Evolutionary conservation across 129 eudicot genomes (phyloP).

Genomic region (Chrysanthemum seticuspe): DNA sequence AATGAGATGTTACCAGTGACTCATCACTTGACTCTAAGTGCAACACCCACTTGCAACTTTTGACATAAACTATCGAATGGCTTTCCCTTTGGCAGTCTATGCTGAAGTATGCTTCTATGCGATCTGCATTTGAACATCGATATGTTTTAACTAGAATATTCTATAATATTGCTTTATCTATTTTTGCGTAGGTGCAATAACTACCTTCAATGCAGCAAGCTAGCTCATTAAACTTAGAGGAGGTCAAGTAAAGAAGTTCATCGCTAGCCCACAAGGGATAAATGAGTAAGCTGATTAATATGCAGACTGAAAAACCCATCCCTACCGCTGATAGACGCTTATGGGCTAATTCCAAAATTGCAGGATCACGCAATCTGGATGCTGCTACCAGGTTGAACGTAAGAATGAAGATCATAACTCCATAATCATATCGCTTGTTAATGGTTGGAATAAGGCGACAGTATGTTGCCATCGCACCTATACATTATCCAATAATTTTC

Average conservation of each 20-base stretch:
- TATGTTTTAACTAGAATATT: too few relatives aligned
- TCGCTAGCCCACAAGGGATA: constrained; percentile 71
- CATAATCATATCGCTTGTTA: constrained; percentile 50
- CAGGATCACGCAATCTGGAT: constrained; percentile 46
- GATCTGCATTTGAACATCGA: too few relatives aligned
- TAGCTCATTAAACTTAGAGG: constrained; percentile 27
- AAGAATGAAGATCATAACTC: too few relatives aligned
- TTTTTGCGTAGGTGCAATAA: too few relatives aligned
- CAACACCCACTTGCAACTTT: too few relatives aligned
- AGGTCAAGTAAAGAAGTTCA: constrained; percentile 49
- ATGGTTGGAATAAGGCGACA: constrained; percentile 47
- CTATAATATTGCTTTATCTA: too few relatives aligned
- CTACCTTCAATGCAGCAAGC: not conserved
- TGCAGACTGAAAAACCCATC: constrained; percentile 57
- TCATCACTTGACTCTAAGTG: too few relatives aligned
- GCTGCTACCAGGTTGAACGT: constrained; percentile 42
- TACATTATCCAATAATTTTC: constrained; percentile 4
- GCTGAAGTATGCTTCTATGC: too few relatives aligned
- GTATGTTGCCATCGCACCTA: constrained; percentile 65
- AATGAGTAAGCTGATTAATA: constrained; percentile 44
- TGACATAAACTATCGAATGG: too few relatives aligned
- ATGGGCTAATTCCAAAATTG: constrained; percentile 39
- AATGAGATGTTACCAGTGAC: too few relatives aligned
- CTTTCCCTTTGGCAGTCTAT: too few relatives aligned
- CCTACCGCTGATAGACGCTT: constrained; percentile 57